Percentiles rank a stretch among this genome's conserved stretches.
Conservation (phyloP, 306 rosid species). For the Elaeagnus macrophylla region DNA sequence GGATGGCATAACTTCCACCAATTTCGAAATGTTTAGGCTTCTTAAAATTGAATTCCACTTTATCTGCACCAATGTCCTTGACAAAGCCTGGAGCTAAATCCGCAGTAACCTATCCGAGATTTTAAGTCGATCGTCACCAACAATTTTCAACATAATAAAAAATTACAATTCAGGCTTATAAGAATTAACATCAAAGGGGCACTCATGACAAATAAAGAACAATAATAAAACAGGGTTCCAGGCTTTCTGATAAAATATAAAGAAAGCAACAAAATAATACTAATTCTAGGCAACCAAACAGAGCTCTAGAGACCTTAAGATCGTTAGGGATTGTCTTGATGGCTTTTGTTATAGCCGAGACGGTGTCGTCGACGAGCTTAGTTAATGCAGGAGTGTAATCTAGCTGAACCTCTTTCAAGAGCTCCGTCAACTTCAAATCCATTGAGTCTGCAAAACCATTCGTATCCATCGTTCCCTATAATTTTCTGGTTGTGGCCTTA, state of each 20-base stretch:
- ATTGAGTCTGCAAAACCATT: conserved; percentile 22
- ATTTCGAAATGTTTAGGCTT: conserved; percentile 43
- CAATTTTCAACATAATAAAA: neutral
- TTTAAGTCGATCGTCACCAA: neutral
- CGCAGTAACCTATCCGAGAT: conserved; percentile 39
- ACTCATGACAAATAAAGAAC: neutral
- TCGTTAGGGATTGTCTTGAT: conserved; percentile 50
- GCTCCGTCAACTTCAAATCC: conserved; percentile 53
- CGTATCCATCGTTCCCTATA: conserved; percentile 18
- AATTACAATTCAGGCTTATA: neutral
- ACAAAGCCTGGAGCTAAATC: conserved; percentile 60
- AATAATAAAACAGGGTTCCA: neutral
- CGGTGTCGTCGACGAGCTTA: conserved; percentile 43
- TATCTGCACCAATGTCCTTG: conserved; percentile 75
- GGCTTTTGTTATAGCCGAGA: conserved; percentile 42
- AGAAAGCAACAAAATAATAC: neutral
- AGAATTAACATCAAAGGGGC: neutral
- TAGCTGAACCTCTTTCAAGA: conserved; percentile 53
- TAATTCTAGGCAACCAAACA: neutral
- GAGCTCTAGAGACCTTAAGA: conserved; percentile 27
- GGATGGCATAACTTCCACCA: conserved; percentile 62
- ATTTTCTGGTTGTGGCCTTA: neutral
- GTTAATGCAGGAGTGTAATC: conserved; percentile 29
- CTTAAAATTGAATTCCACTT: conserved; percentile 69
- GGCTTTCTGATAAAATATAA: neutral